Conservation (phyloP, 139 green algal genomes). For the Penium margaritaceum region DNA sequence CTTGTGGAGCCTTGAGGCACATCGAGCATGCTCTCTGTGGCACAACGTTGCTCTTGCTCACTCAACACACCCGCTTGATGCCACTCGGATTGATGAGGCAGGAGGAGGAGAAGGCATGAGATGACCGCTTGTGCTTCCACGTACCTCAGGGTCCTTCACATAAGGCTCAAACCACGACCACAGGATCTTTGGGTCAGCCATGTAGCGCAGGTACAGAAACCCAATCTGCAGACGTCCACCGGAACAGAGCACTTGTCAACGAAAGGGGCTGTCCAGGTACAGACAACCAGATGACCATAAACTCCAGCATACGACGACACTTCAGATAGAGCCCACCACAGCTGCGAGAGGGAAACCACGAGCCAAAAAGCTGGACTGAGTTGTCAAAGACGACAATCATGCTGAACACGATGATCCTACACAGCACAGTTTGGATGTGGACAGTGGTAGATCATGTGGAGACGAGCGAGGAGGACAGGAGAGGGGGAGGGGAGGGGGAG, state of each 20-base stretch:
- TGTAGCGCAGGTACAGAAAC: constrained; percentile 88
- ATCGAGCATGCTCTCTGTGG: neutral
- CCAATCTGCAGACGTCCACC: constrained; percentile 73
- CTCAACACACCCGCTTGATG: neutral
- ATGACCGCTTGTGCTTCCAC: neutral
- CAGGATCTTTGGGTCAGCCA: constrained; percentile 70
- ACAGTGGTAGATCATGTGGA: neutral
- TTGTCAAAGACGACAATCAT: neutral
- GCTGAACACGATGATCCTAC: no score
- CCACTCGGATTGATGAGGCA: neutral
- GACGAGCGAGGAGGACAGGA: neutral
- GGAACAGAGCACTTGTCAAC: no score
- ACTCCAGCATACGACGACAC: no score
- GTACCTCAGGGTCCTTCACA: constrained; percentile 73
- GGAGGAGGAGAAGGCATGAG: neutral
- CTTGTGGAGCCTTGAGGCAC: no score
- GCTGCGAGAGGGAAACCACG: neutral
- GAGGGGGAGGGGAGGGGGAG: neutral
- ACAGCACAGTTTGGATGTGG: neutral
- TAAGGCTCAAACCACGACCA: constrained; percentile 79
- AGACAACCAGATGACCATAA: no score
- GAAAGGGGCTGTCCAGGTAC: no score
- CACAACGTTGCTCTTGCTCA: neutral
- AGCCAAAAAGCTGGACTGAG: neutral
- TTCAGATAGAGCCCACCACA: no score